A percentile compares a stretch with the other conserved stretches of the same genome.
Conservation (phyloP, 495 filamentous ascomycete species). For the Hypoxylon subgilvum region DNA sequence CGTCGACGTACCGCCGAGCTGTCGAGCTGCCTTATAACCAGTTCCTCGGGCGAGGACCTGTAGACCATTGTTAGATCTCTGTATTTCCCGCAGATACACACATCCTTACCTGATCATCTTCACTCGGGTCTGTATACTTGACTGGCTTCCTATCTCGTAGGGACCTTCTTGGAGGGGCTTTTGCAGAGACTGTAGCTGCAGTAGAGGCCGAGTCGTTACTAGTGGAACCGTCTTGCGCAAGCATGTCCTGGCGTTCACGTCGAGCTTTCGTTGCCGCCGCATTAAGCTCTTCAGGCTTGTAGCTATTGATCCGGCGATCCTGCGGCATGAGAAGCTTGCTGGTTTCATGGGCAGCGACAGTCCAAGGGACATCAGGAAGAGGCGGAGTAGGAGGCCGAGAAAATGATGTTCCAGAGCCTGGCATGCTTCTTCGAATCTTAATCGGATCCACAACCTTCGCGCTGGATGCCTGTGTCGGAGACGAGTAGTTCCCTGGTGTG, state of each 20-base stretch:
- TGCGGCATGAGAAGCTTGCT: constrained; percentile 81
- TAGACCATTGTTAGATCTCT: constrained; percentile 9
- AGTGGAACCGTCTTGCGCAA: constrained; percentile 40
- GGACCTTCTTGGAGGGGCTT: constrained; percentile 68
- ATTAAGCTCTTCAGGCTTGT: constrained; percentile 74
- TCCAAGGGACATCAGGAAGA: constrained; percentile 82
- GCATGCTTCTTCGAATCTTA: constrained; percentile 38
- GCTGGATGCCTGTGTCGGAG: constrained; percentile 53
- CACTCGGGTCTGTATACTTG: constrained; percentile 50
- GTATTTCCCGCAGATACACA: not conserved
- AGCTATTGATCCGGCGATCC: constrained; percentile 73
- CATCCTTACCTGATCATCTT: constrained; percentile 50
- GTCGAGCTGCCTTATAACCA: constrained; percentile 41
- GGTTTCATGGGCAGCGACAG: constrained; percentile 77
- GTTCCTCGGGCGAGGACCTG: constrained; percentile 48
- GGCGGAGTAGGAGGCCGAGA: constrained; percentile 62
- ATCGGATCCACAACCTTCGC: constrained; percentile 45
- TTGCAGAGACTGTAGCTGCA: constrained; percentile 54
- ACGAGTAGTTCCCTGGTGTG: constrained; percentile 68
- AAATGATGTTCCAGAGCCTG: constrained; percentile 20
- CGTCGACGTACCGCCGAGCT: constrained; percentile 48
- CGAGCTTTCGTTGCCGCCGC: constrained; percentile 65
- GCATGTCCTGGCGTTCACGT: constrained; percentile 64
- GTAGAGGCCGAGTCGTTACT: constrained; percentile 42
- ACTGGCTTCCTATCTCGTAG: constrained; percentile 72